Conservation (phyloP, 306 rosid species). For the Prunus campanulata region DNA sequence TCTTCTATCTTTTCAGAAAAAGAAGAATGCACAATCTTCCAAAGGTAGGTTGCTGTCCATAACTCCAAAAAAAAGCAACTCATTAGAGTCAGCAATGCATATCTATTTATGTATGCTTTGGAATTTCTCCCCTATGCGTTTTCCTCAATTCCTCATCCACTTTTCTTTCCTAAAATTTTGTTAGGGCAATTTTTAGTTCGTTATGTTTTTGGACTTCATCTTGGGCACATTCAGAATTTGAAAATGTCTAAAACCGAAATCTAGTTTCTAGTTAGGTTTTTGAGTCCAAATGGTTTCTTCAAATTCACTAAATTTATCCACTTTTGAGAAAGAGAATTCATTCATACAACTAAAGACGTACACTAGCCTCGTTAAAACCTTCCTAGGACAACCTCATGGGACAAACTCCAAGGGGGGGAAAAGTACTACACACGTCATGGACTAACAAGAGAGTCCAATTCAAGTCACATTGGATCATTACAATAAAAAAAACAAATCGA, state of each 20-base stretch:
- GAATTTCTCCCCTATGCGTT: background rate
- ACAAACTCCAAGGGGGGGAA: accelerated
- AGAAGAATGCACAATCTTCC: slow-evolving; percentile 3
- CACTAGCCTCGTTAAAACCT: too few relatives aligned
- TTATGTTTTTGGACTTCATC: background rate
- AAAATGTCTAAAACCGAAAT: too few relatives aligned
- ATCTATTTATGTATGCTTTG: background rate
- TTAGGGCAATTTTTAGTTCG: background rate
- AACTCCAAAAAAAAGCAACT: background rate
- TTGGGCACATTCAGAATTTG: background rate
- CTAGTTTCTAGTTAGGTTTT: background rate
- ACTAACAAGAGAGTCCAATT: too few relatives aligned
- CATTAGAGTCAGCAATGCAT: background rate
- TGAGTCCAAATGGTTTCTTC: background rate
- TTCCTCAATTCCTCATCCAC: too few relatives aligned
- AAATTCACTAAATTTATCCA: background rate
- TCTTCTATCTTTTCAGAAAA: background rate
- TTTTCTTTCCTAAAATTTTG: too few relatives aligned
- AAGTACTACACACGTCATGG: too few relatives aligned
- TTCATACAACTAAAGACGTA: too few relatives aligned
- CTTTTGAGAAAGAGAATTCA: too few relatives aligned
- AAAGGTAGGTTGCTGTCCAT: slow-evolving; percentile 4
- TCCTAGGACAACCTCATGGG: too few relatives aligned
- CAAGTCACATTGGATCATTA: too few relatives aligned
- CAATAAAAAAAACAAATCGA: too few relatives aligned